Evolutionary conservation across 2,329 filamentous ascomycete genomes (phyloP), one percentile per base, ranked within the genome.

Genomic region (Ophiocordyceps unilateralis): DNA sequence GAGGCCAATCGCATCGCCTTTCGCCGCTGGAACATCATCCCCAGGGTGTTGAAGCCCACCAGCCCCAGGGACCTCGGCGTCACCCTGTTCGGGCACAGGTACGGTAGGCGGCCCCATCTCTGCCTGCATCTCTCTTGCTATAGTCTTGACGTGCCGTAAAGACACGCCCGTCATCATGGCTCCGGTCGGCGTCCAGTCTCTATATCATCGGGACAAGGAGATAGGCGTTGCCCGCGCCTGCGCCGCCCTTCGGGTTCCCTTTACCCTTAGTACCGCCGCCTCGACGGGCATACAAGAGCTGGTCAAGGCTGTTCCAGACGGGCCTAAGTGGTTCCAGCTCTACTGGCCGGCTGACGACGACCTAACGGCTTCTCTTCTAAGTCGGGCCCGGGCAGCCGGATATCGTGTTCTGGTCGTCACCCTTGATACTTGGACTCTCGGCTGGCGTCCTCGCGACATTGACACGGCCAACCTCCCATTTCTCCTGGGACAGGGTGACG

Each of bases 341-440:
- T 87, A 87, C 61, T 85, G 80, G 78, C 81, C 81, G 0, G 60
- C 67, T 17, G 70, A 74, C 44, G 70, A 85, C 42, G 72, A 78
- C 3, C 64, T 85, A 43, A 85, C 81, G 0, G 61, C 69, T 0
- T 81, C 74, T 1, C 60, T 86, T n/a, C 65, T 86, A 5, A 54
- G 58, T 1, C 68, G 80, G 0, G 82, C 80, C 1, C 75, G 74
- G 53, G 64, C 59, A 0, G 68, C 64, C 28, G 81, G 80, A 1
- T 86, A 69, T 58, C 69, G 67, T 28, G 78, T 76, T 1, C 65
- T 86, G 0, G 72, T 86, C 8, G 76, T 87, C 1, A 87, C 83
- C 0, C 64, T 85, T 0, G 82, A 87, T 56, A 85, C 80, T 0
- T 83, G 75, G 58, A 69, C 69, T 12, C 65, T 86, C 32, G 72